Base-by-base conservation (phyloP, 495 filamentous ascomycete species). In the Cryomyces antarcticus region DNA sequence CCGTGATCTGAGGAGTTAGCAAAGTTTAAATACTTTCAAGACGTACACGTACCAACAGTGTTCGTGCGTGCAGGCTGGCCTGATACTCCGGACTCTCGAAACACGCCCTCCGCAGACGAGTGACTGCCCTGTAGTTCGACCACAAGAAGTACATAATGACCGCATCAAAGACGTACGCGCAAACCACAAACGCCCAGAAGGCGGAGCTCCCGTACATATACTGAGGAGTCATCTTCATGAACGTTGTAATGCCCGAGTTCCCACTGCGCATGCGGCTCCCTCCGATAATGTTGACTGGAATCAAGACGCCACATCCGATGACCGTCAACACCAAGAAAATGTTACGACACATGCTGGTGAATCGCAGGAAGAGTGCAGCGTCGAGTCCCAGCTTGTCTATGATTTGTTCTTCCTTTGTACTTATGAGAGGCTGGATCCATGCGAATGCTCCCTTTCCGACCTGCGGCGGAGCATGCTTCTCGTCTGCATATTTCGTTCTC, bases 41-140 rank as follows among this genome's bases (percentile, higher is more conserved):
- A 12, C 4, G 17, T 41, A 30, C 43, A 49, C 63, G 42, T 61
- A 82, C 75, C 78, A 97, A 88, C 52, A 97, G 60, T 2, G 87
- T 95, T 46, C 92, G 70, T 5, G 92, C 75, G 59, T 94, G 85
- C 41, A 95, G 62, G 58, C 85, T 92, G 35, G 70, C 68, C 57
- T 92, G 79, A 51, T 95, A 97, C 31, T 95, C 92, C 5, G 81
- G 69, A 49, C 78, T 92, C 50, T 86, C 66, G 52, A 93, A 87
- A 54, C 93, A 94, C 30, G 71, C 54, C 40, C 81, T 73, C 51
- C 87, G 73, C 44, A 97, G 57, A 36, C 60, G 63, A 24, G 73
- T 53, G 24, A 96, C 70, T 12, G 67, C 74, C 38, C 69, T 72
- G 60, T 96, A 96, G 51, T 93, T 95, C 62, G 70, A 75, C 84